phyloP scores from a whole-genome alignment of 192 early-diverging fungal genomes.

The Gaertneriomyces semiglobifer region DNA sequence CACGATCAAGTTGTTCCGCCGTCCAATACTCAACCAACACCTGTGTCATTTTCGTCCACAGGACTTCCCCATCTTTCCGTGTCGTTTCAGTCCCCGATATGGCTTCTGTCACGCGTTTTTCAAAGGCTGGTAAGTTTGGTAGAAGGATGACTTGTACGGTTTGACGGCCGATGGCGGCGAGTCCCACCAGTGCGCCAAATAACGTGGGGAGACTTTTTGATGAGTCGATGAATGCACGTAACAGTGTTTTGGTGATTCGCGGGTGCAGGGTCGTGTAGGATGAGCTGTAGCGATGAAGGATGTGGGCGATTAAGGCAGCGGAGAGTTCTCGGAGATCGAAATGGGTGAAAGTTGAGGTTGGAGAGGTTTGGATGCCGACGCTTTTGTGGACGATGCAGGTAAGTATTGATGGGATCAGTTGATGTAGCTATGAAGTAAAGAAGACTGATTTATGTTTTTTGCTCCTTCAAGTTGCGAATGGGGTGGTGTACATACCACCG shows the following conservation, averaged over 20 bases:
- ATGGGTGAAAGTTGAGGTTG: constrained; percentile 68
- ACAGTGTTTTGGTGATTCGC: constrained; percentile 82
- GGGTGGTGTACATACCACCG: constrained; percentile 75
- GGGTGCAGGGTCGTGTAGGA: constrained; percentile 86
- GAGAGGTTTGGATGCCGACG: constrained; percentile 60
- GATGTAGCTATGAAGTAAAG: constrained; percentile 71
- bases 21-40: too few relatives aligned
- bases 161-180: constrained; percentile 72
- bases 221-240: constrained; percentile 86
- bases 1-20: too few relatives aligned
- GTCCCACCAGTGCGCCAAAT: constrained; percentile 83
- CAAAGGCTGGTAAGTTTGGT: constrained; percentile 42
- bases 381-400: constrained; percentile 88
- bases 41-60: too few relatives aligned
- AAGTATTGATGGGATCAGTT: constrained; percentile 88
- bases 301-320: constrained; percentile 66
- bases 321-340: constrained; percentile 78
- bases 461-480: too few relatives aligned
- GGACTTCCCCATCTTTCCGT: too few relatives aligned
- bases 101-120: constrained; percentile 12
- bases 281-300: constrained; percentile 72
- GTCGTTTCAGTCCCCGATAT: too few relatives aligned
- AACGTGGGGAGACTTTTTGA: constrained; percentile 75
- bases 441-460: neutral
- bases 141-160: constrained; percentile 65